Evolutionary conservation across 2,329 filamentous ascomycete genomes (phyloP), one percentile per base, ranked within the genome.

Genomic region (Rutstroemia sp.): DNA sequence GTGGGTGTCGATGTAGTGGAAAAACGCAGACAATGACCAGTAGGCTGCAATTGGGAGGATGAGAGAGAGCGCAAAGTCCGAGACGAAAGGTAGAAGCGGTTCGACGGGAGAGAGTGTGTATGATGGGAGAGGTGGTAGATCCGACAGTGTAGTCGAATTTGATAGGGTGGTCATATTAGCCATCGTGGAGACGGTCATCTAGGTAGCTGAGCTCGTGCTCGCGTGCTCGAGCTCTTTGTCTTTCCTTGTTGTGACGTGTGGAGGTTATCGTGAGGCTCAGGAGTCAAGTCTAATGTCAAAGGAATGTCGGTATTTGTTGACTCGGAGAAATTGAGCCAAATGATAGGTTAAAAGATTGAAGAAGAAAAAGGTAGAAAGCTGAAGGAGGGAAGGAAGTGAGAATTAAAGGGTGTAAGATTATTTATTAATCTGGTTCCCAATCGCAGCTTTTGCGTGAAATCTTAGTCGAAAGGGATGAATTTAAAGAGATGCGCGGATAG

Each of bases 21-120:
- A 99, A 69, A 92, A 74, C 70, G 89, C 73, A 19, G 92, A 97
- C 34, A 95, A 74, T 21, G 76, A 73, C 94, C 94, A 99, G 79
- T 99, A 99, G 57, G 87, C 88, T 65, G 89, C 70, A 59, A 96
- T 80, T 30, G 92, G 92, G 14, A 88, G 75, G 48, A 92, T 71
- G 58, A 95, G 77, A 47, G 88, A 83, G 27, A 96, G 76, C 72
- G 88, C 84, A 67, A 87, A 86, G 74, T 99, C 94, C 58, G 91
- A 83, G 81, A 67, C 84, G 45, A 21, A 23, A 17, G 45, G 45
- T 6, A 19, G 45, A 16, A 27, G 21, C 16, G 25, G 19, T 27
- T 14, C 6, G 21, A 16, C 14, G 21, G 45, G 45, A 16, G 45
- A 16, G 16, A 47, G 21, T 21, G 19, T 10, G 21, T 47, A 47